Evolutionary conservation across 495 filamentous ascomycete genomes (phyloP).

Genomic region (Podospora pseudoanserina): DNA sequence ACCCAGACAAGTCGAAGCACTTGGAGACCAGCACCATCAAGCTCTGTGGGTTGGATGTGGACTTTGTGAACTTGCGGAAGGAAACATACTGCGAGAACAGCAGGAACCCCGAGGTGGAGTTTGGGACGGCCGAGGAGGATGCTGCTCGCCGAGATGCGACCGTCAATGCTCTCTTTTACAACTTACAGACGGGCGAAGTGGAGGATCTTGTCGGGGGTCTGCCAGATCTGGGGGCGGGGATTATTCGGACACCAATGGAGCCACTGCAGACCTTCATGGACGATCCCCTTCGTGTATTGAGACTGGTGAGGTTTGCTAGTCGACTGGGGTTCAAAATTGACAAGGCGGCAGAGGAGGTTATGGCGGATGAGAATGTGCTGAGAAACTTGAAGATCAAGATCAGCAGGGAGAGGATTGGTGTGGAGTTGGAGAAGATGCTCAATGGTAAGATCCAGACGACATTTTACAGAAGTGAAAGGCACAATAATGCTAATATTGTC

Average conservation of each 20-base stretch:
- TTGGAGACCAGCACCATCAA: conserved; percentile 86
- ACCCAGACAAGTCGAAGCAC: conserved; percentile 97
- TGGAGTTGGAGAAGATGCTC: conserved; percentile 88
- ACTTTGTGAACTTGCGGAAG: conserved; percentile 90
- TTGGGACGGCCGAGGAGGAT: conserved; percentile 87
- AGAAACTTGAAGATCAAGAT: conserved; percentile 82
- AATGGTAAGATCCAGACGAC: conserved; percentile 50
- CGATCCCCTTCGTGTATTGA: conserved; percentile 85
- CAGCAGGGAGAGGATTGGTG: conserved; percentile 79
- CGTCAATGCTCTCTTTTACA: conserved; percentile 95
- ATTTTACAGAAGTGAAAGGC: neutral
- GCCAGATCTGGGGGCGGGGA: conserved; percentile 62
- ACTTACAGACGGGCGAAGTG: conserved; percentile 68
- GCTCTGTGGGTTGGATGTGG: conserved; percentile 83
- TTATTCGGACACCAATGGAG: conserved; percentile 83
- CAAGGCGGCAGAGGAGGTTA: conserved; percentile 59
- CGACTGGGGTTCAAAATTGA: conserved; percentile 77
- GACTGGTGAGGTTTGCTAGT: conserved; percentile 86
- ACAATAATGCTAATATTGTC: conserved; percentile 4
- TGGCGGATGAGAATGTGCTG: conserved; percentile 71
- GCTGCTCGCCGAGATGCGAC: conserved; percentile 88
- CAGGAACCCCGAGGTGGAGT: conserved; percentile 88
- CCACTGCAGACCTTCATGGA: conserved; percentile 93
- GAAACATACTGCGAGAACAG: conserved; percentile 85
- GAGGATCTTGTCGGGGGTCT: conserved; percentile 86